Evolutionary conservation across 2,329 filamentous ascomycete genomes (phyloP).

Genomic region (Rhynchosporium graminicola): DNA sequence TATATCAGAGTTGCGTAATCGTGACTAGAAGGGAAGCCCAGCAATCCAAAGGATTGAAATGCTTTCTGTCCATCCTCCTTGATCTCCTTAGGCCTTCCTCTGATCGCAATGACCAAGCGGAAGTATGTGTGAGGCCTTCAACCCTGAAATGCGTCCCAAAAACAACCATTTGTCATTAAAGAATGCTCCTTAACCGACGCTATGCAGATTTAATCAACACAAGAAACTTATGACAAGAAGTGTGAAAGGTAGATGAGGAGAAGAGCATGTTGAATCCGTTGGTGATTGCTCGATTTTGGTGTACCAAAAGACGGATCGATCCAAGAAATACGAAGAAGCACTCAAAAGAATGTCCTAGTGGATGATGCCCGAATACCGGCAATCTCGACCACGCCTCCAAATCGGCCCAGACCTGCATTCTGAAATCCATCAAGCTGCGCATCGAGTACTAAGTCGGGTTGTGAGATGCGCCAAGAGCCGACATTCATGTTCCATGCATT

Average conservation of each 20-base stretch:
- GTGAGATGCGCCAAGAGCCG: conserved; percentile 27
- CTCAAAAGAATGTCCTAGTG: neutral
- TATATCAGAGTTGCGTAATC: neutral
- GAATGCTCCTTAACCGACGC: neutral
- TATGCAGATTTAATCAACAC: conserved; percentile 7
- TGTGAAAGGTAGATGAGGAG: neutral
- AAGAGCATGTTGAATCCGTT: neutral
- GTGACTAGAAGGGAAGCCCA: neutral
- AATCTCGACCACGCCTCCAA: conserved; percentile 35
- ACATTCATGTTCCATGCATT: conserved; percentile 36
- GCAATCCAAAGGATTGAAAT: neutral
- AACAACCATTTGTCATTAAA: neutral
- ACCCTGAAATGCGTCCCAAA: no score
- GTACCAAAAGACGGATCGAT: neutral
- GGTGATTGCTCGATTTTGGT: neutral
- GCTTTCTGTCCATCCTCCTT: neutral
- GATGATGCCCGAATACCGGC: neutral
- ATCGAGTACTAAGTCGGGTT: conserved; percentile 24
- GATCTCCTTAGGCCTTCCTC: neutral
- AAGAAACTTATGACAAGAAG: neutral
- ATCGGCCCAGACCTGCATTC: conserved; percentile 35
- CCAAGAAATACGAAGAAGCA: neutral
- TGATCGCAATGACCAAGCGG: no score
- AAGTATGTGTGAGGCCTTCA: no score
- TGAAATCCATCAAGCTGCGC: conserved; percentile 33